These are phyloP conservation scores for Citrus glauca DNA, from an alignment of 345 rosid species.

Conservation along the genomic window DNA sequence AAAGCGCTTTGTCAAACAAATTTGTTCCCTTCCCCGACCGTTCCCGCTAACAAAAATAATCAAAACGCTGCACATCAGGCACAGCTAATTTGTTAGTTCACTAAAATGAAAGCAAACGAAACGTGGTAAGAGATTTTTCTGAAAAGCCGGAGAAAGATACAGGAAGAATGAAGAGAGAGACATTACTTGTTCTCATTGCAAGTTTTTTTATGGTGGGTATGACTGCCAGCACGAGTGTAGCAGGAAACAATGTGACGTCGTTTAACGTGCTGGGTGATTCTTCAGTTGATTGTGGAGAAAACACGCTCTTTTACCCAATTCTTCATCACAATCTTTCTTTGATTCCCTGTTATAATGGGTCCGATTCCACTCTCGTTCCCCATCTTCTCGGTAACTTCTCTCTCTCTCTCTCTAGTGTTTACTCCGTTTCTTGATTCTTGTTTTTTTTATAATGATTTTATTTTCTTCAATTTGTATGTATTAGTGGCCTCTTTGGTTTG, in stretches of 20 bases:
- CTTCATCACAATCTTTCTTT: constrained; percentile 48
- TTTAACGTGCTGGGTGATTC: constrained; percentile 63
- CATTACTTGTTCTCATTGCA: neutral
- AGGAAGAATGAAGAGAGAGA: neutral
- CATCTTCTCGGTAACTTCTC: constrained; percentile 43
- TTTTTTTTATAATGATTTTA: neutral
- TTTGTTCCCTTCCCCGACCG: neutral
- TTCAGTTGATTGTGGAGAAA: constrained; percentile 64
- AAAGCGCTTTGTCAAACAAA: neutral
- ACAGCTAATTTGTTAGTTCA: neutral
- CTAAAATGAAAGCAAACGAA: neutral
- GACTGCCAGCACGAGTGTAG: neutral
- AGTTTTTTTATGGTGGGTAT: neutral
- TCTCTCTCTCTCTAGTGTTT: neutral
- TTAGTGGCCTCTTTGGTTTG: neutral
- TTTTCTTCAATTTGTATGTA: neutral
- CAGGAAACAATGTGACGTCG: constrained; percentile 26
- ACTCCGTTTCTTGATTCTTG: neutral
- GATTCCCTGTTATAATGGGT: constrained; percentile 45
- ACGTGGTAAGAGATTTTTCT: neutral
- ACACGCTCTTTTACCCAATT: constrained; percentile 46
- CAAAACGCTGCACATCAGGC: neutral
- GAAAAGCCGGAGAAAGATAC: neutral
- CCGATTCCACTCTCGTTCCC: constrained; percentile 50
- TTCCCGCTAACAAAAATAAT: neutral